Evolutionary conservation across 208 protist genomes (phyloP), one percentile per base, ranked within the genome.

Genomic region (Wallacemonas sp.): DNA sequence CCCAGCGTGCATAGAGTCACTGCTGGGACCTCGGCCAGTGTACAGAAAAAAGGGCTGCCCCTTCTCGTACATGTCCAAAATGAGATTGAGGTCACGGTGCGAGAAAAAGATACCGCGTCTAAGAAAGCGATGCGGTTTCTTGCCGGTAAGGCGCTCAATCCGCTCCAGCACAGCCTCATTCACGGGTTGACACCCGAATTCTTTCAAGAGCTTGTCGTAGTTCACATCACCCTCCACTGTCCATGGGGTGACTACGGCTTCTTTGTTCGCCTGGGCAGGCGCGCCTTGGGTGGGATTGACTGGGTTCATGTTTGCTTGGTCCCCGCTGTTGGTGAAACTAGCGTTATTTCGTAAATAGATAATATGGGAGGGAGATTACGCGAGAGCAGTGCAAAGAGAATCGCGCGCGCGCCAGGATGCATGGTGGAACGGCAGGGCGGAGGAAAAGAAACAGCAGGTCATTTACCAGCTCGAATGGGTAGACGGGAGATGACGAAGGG

Each of bases 31-130:
- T 33, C 99, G 89, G 24, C 99, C 99, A 2, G 99, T 99, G 90
- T 99, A 99, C 15, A 99, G 82, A 77, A 99, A 99, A 61, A 99
- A 99, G 1, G 97, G 95, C 70, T 98, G 68, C 1, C 95, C 96
- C 44, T 78, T 71, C 87, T 99, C 98, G 61, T 98, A 97, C 36
- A 88, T 64, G 80, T 99, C 96, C 11, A 99, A 86, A 27, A 99
- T 76, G n/a, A 88, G 60, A 38, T 98, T 78, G 38, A 99, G 79
- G 70, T 99, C 98, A 60, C 98, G 83, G 76, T 99, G 99, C 8
- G 98, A 99, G 71, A 99, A 99, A 71, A 99, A 99, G 44, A 99
- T 94, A 47, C 94, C 94, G 1, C 95, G 88, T 15, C 95, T 88
- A 9, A 98, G 75, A 63, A 94, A 96, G 55, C 84, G 90, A 62